Base-by-base conservation (phyloP, 2,329 filamentous ascomycete species). In the Pyrenophora teres region DNA sequence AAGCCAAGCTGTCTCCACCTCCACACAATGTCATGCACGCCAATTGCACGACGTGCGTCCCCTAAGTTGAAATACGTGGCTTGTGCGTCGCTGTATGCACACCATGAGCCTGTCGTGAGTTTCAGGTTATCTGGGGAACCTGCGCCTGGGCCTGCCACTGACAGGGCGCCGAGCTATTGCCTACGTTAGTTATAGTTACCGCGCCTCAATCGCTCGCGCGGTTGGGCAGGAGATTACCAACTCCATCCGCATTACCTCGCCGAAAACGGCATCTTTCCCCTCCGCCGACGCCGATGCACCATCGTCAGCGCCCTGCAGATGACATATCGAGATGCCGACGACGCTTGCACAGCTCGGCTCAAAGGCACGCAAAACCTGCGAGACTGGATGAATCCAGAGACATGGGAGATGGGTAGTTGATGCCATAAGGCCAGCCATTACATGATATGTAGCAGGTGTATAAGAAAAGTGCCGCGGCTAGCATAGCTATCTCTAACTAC, bases 11-110 rank as follows among this genome's bases (percentile, higher is more conserved):
- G 33, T 44, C 46, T 45, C 44, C 42, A 50, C 31, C 62, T 47
- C 57, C 46, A 55, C 56, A 50, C 23, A 25, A 6, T 51, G 40
- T 49, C 44, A 58, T 60, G 57, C 57, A 56, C 54, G 48, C 50
- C 49, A 50, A 44, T 32, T 46, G 52, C 49, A 48, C 54, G 33
- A 52, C 59, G 8, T 30, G 10, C 27, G 27, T 31, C 23, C 32
- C 57, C 54, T 53, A 63, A 15, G 15, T 15, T 15, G 15, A 63
- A 59, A 62, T 64, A 63, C 60, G 31, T 45, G 54, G 40, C 42
- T 50, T 18, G 43, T 54, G 58, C 58, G 42, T 21, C 39, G 35
- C n/a, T 25, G 16, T 36, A 45, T 37, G 43, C 53, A 49, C 46
- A 38, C 39, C 40, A 41, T 38, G 31, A 44, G 42, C 51, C 60